These are phyloP conservation scores for Brassica nigra DNA, from an alignment of 345 rosid genomes.

Conservation along the genomic window DNA sequence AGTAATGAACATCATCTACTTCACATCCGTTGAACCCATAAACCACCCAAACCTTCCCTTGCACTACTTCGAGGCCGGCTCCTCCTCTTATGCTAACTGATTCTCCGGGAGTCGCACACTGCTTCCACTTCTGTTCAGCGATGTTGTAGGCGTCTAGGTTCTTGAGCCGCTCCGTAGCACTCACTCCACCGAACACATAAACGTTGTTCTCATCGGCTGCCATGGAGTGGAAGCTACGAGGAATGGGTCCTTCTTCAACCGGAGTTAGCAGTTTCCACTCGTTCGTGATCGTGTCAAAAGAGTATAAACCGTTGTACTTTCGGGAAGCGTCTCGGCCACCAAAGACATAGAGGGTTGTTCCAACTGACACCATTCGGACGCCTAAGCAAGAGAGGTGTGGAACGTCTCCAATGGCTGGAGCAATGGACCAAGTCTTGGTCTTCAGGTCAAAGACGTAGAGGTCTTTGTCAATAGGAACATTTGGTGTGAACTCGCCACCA, in stretches of 20 bases:
- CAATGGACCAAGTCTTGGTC: too few relatives aligned
- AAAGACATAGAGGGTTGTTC: too few relatives aligned
- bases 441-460: too few relatives aligned
- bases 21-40: constrained; percentile 36
- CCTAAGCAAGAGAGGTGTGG: too few relatives aligned
- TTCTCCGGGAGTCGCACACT: constrained; percentile 21
- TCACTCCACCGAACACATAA: not conserved
- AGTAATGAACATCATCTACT: constrained; percentile 27
- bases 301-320: constrained; percentile 3
- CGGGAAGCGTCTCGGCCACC: too few relatives aligned
- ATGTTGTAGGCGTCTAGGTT: constrained; percentile 26
- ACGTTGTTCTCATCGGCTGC: not conserved
- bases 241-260: too few relatives aligned
- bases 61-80: constrained; percentile 25
- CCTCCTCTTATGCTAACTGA: constrained; percentile 22
- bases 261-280: not conserved
- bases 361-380: too few relatives aligned
- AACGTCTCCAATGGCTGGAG: too few relatives aligned
- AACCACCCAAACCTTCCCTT: constrained; percentile 26
- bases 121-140: constrained; percentile 25
- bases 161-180: constrained; percentile 6
- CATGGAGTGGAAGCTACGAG: too few relatives aligned
- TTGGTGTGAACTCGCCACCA: constrained; percentile 23
- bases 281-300: constrained; percentile 25
- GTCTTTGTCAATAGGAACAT: too few relatives aligned